phyloP scores from a whole-genome alignment of 1,284 basidiomycete species.

The Cutaneotrichosporon cutaneum region DNA sequence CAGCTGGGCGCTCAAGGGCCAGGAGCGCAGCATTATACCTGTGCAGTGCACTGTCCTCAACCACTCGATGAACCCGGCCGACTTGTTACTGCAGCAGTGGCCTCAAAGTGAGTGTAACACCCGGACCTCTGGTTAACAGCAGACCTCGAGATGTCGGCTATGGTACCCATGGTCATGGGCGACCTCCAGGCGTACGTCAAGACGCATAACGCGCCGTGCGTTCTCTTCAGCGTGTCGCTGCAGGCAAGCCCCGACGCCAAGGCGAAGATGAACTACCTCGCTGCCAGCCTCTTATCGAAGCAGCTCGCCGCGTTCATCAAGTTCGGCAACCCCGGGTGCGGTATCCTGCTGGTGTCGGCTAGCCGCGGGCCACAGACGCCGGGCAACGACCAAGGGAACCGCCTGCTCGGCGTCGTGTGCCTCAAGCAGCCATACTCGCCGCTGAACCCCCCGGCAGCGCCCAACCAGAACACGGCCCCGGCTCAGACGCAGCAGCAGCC shows the following conservation, averaged over 20 bases:
- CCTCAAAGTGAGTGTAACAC: constrained; percentile 18
- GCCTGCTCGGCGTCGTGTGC: constrained; percentile 30
- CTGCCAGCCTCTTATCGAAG: constrained; percentile 21
- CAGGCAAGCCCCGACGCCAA: constrained; percentile 13
- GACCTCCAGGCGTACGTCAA: constrained; percentile 27
- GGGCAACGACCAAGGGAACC: constrained; percentile 16
- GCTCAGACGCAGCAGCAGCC: constrained; percentile 8
- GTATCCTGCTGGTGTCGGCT: constrained; percentile 26
- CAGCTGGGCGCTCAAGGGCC: constrained; percentile 21
- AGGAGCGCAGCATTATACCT: constrained; percentile 23
- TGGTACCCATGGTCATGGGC: constrained; percentile 21
- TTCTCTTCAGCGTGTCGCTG: constrained; percentile 19
- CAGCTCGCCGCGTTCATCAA: constrained; percentile 24
- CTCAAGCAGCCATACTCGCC: constrained; percentile 13
- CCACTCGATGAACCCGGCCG: constrained; percentile 11
- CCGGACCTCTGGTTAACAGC: neutral
- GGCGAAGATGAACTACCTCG: constrained; percentile 23
- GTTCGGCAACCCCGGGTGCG: constrained; percentile 27
- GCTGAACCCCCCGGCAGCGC: neutral
- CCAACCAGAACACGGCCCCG: constrained; percentile 2
- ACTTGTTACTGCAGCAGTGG: constrained; percentile 20
- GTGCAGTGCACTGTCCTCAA: constrained; percentile 21
- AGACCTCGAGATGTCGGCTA: constrained; percentile 25
- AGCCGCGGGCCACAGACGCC: constrained; percentile 10
- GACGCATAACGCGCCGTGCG: constrained; percentile 23